Conservation (phyloP, 2,329 filamentous ascomycete species). For the Epichloe gansuensis region DNA sequence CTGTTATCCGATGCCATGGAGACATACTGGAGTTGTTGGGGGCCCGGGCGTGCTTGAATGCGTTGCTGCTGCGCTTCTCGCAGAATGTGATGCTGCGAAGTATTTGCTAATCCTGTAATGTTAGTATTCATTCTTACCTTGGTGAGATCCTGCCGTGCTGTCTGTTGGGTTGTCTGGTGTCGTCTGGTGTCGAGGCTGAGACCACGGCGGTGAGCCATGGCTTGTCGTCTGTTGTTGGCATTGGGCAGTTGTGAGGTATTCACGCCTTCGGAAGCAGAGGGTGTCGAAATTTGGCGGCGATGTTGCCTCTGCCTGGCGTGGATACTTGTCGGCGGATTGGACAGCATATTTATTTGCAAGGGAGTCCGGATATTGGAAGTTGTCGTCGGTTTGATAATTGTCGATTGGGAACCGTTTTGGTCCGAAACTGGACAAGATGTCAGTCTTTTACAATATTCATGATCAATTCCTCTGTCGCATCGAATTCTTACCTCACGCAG, state of each 20-base stretch:
- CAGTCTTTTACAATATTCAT: neutral
- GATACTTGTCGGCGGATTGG: constrained; percentile 59
- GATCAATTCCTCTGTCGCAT: neutral
- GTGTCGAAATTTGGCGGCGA: constrained; percentile 80
- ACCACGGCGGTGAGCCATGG: constrained; percentile 60
- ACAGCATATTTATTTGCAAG: constrained; percentile 65
- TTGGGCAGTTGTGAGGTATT: constrained; percentile 55
- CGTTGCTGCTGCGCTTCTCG: constrained; percentile 85
- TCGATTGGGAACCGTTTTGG: constrained; percentile 37
- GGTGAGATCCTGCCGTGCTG: constrained; percentile 21
- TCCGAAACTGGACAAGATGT: constrained; percentile 27
- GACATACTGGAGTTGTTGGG: constrained; percentile 16
- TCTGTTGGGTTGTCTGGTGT: constrained; percentile 29
- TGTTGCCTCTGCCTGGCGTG: constrained; percentile 48
- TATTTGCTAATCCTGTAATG: constrained; percentile 41
- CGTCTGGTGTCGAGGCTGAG: constrained; percentile 69
- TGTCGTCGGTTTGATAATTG: constrained; percentile 39
- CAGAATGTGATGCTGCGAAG: constrained; percentile 60
- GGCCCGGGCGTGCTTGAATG: constrained; percentile 63
- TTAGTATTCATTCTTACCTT: constrained; percentile 43
- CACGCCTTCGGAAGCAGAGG: constrained; percentile 62
- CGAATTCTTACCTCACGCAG: constrained; percentile 60
- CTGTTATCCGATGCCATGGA: constrained; percentile 24
- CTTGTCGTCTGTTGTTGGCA: constrained; percentile 28
- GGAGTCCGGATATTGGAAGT: constrained; percentile 48